These are phyloP conservation scores for Colletotrichum horii DNA, from an alignment of 2,329 filamentous ascomycete genomes.

Conservation along the genomic window DNA sequence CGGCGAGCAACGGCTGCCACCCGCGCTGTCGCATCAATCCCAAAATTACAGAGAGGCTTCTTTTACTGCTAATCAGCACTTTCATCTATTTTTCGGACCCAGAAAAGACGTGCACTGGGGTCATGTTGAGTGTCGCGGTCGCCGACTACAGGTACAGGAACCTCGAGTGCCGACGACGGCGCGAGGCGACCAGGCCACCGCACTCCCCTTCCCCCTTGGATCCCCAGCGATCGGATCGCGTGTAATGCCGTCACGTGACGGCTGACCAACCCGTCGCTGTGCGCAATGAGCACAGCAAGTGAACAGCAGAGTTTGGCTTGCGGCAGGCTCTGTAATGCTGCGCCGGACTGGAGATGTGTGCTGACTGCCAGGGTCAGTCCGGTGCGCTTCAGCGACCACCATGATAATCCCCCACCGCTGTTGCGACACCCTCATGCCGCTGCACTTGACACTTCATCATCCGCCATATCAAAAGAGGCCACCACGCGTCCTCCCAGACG, in stretches of 20 bases:
- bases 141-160: slow-evolving; percentile 19
- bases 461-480: neutral
- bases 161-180: slow-evolving; percentile 17
- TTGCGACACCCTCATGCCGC: neutral
- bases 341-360: neutral
- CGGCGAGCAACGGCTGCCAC: neutral
- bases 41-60: neutral
- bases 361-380: neutral
- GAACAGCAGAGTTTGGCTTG: neutral
- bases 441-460: neutral
- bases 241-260: slow-evolving; percentile 6
- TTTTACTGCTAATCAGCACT: neutral
- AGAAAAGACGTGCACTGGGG: slow-evolving; percentile 9
- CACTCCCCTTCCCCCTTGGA: slow-evolving; percentile 2
- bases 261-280: neutral
- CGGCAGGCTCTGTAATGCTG: neutral
- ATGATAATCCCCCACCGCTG: neutral
- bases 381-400: neutral
- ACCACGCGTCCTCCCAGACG: neutral
- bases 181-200: slow-evolving; percentile 17
- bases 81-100: slow-evolving; percentile 12
- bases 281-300: neutral
- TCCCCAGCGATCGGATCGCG: slow-evolving; percentile 19
- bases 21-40: neutral
- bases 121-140: neutral